Conservation (phyloP, 345 rosid species). For the Pugionium dolabratum region DNA sequence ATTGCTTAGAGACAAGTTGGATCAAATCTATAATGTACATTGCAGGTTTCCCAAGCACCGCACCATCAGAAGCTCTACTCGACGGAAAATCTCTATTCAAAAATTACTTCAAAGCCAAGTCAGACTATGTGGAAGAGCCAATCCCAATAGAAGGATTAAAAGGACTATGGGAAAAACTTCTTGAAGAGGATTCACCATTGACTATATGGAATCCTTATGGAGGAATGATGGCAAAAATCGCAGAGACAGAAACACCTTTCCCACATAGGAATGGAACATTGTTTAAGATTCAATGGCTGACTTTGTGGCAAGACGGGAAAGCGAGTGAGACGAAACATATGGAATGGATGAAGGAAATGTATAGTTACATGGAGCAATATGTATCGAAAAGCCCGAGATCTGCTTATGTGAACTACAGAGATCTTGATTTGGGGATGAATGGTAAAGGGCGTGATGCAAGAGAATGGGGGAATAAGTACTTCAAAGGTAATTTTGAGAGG, state of each 20-base stretch:
- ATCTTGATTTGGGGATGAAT: constrained; percentile 46
- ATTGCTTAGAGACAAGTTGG: constrained; percentile 66
- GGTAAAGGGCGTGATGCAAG: constrained; percentile 43
- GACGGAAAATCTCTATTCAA: constrained; percentile 50
- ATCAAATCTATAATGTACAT: constrained; percentile 60
- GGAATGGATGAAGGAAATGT: constrained; percentile 42
- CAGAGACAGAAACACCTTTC: constrained; percentile 43
- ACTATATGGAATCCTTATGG: constrained; percentile 43
- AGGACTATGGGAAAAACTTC: constrained; percentile 38
- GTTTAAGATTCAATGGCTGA: constrained; percentile 40
- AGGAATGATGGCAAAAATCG: constrained; percentile 42
- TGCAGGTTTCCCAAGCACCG: constrained; percentile 52
- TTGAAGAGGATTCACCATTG: constrained; percentile 36
- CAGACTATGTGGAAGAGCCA: constrained; percentile 61
- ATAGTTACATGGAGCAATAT: constrained; percentile 42
- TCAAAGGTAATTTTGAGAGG: constrained; percentile 54
- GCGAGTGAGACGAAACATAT: constrained; percentile 38
- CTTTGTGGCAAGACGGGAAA: constrained; percentile 42
- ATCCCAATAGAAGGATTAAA: constrained; percentile 36
- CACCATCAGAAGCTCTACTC: constrained; percentile 51
- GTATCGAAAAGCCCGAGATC: constrained; percentile 39
- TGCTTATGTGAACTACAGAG: constrained; percentile 43
- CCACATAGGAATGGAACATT: constrained; percentile 43
- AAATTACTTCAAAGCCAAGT: constrained; percentile 69
- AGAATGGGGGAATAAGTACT: constrained; percentile 60